phyloP scores from a whole-genome alignment of 2,329 filamentous ascomycete genomes.

The Aspergillus transmontanensis region DNA sequence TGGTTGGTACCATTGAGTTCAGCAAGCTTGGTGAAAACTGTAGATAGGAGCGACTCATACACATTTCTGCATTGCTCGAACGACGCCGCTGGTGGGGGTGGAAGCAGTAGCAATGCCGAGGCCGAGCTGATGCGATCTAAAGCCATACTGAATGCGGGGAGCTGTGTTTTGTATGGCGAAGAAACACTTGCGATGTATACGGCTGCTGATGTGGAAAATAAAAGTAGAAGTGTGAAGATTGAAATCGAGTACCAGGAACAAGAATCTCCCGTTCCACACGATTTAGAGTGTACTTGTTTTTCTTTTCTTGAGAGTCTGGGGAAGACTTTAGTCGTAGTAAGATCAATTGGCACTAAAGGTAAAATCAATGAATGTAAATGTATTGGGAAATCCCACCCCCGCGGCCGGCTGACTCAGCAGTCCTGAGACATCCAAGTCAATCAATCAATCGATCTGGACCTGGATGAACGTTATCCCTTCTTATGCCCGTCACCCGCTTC shows the following conservation, averaged over 20 bases:
- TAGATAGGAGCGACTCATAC: conserved; percentile 62
- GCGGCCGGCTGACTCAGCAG: conserved; percentile 22
- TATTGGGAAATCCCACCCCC: conserved; percentile 3
- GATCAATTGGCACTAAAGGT: background rate
- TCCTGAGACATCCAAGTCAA: conserved; percentile 11
- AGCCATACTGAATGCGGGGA: conserved; percentile 25
- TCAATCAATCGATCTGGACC: background rate
- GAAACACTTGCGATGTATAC: background rate
- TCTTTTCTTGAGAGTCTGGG: background rate
- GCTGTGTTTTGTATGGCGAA: background rate
- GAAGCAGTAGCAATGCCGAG: conserved; percentile 61
- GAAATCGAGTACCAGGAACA: background rate
- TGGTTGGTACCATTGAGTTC: conserved; percentile 32
- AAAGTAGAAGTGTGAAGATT: background rate
- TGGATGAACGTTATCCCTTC: background rate
- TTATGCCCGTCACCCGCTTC: background rate
- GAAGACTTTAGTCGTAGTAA: background rate
- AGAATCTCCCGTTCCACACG: background rate
- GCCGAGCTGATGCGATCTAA: conserved; percentile 22
- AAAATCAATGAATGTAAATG: background rate
- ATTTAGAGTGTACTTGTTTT: background rate
- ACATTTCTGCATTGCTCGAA: conserved; percentile 57
- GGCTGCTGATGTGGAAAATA: background rate
- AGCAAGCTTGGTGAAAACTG: conserved; percentile 56
- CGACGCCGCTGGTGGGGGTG: conserved; percentile 60